Percentiles rank a stretch among this genome's conserved stretches.
Conservation (phyloP, 495 filamentous ascomycete species). For the Podospora pseudopauciseta region DNA sequence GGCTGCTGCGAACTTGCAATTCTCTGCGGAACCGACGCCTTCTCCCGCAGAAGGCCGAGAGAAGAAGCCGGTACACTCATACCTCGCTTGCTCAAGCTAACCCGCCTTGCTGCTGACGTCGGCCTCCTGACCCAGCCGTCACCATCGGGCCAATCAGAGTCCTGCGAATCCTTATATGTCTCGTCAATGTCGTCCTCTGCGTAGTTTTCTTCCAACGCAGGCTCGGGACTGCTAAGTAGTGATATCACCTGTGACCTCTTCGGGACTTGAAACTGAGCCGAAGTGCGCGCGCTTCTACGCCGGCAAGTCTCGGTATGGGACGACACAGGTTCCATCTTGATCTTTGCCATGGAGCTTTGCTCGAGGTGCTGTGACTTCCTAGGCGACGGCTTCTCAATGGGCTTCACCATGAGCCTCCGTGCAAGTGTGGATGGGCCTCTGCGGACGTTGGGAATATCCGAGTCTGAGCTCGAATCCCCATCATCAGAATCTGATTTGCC, state of each 20-base stretch:
- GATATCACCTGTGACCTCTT: conserved; percentile 40
- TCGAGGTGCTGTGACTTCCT: conserved; percentile 11
- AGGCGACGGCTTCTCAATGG: conserved; percentile 26
- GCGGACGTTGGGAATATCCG: not conserved
- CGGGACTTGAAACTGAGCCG: conserved; percentile 30
- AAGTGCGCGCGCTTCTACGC: not conserved
- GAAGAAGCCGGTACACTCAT: conserved; percentile 26
- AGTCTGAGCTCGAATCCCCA: not conserved
- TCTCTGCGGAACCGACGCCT: not conserved
- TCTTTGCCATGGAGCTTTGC: not conserved
- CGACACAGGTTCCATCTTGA: conserved; percentile 15
- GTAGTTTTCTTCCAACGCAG: conserved; percentile 38
- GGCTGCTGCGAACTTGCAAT: conserved; percentile 5
- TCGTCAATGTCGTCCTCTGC: conserved; percentile 43
- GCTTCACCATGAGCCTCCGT: conserved; percentile 17
- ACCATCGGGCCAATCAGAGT: conserved; percentile 11
- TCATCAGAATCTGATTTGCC: conserved; percentile 5
- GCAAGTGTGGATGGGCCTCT: conserved; percentile 9
- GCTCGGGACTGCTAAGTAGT: conserved; percentile 39
- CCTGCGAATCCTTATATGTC: conserved; percentile 30
- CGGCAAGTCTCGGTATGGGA: not conserved
- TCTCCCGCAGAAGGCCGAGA: conserved; percentile 19
- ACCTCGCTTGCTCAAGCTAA: not conserved
- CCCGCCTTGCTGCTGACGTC: not conserved
- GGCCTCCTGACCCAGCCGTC: not conserved